Evolutionary conservation across 164 flowering plant genomes (phyloP).

Genomic region (Macadamia tetraphylla): DNA sequence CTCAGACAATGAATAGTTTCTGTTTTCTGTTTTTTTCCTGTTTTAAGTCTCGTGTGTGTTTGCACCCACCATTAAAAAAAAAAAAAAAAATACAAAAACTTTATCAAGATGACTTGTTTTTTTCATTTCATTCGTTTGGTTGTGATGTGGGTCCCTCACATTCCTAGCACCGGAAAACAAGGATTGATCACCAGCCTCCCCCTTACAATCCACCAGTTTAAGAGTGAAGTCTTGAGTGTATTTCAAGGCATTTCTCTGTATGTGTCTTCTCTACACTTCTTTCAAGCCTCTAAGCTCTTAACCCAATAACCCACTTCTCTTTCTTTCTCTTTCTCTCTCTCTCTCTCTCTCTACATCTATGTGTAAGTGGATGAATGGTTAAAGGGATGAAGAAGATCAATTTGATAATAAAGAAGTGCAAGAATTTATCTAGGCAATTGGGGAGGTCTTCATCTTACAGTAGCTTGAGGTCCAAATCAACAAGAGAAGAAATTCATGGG

Average conservation of each 20-base stretch:
- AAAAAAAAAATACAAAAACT: not conserved
- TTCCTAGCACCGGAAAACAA: slow-evolving; percentile 13
- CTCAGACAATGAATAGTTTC: not conserved
- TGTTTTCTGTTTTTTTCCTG: not conserved
- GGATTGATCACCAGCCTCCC: slow-evolving; percentile 12
- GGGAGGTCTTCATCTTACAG: slow-evolving; percentile 56
- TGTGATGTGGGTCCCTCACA: slow-evolving; percentile 5
- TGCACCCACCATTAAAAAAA: not conserved
- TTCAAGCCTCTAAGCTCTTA: slow-evolving; percentile 2
- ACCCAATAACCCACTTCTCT: not conserved
- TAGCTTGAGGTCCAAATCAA: slow-evolving; percentile 58
- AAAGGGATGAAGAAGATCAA: slow-evolving; percentile 59
- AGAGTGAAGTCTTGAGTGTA: slow-evolving; percentile 3
- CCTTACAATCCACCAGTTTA: not conserved
- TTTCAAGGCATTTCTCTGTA: slow-evolving; percentile 11
- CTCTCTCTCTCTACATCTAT: slow-evolving; percentile 19
- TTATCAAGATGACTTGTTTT: not conserved
- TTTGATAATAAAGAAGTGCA: slow-evolving; percentile 58
- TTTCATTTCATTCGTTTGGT: not conserved
- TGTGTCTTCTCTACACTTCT: not conserved
- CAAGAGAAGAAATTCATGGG: slow-evolving; percentile 29
- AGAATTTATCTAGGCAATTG: slow-evolving; percentile 64
- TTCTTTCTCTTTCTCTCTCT: slow-evolving; percentile 1
- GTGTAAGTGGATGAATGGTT: slow-evolving; percentile 2
- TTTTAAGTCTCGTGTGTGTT: not conserved